Base-by-base conservation (phyloP, 1,284 basidiomycete species). In the Earliella scabrosa region DNA sequence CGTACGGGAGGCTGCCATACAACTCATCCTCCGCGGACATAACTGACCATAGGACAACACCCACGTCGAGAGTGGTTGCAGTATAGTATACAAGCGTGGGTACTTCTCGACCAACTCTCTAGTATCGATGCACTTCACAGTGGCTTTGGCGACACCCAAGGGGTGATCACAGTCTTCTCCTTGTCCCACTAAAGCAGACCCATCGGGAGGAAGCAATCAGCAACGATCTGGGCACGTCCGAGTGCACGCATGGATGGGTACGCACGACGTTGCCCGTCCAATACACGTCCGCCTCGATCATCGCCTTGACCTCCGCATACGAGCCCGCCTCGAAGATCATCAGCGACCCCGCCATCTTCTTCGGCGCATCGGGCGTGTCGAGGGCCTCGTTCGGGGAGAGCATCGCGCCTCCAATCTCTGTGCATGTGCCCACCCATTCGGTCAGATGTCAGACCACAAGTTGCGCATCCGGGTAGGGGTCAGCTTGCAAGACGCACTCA, bases 391-490 rank as follows among this genome's bases (percentile, higher is more conserved):
- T 59, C 1, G 68, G 68, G 16, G 67, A 61, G 26, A 71, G 51
- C 60, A 70, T 60, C 20, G 68, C 63, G 0, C 70, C 70, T 26
- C 68, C 68, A 34, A 71, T 40, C 52, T 67, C 69, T 71, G 48
- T 2, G 24, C 5, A 21, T 13, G 3, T 13, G 20, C 13, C 2
- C 2, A n/a, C 35, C 14, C n/a, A 38, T n/a, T n/a, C n/a, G n/a
- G n/a, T n/a, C n/a, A n/a, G n/a, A n/a, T n/a, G n/a, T n/a, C n/a
- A n/a, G n/a, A n/a, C n/a, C n/a, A n/a, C n/a, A n/a, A n/a, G n/a
- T n/a, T n/a, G n/a, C n/a, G n/a, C n/a, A n/a, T n/a, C n/a, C n/a
- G n/a, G n/a, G n/a, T n/a, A n/a, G n/a, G n/a, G n/a, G n/a, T n/a
- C n/a, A n/a, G n/a, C n/a, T n/a, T n/a, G n/a, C n/a, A n/a, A n/a